Evolutionary conservation across 2,329 filamentous ascomycete genomes (phyloP), one percentile per base, ranked within the genome.

Genomic region (Colletotrichum higginsianum): DNA sequence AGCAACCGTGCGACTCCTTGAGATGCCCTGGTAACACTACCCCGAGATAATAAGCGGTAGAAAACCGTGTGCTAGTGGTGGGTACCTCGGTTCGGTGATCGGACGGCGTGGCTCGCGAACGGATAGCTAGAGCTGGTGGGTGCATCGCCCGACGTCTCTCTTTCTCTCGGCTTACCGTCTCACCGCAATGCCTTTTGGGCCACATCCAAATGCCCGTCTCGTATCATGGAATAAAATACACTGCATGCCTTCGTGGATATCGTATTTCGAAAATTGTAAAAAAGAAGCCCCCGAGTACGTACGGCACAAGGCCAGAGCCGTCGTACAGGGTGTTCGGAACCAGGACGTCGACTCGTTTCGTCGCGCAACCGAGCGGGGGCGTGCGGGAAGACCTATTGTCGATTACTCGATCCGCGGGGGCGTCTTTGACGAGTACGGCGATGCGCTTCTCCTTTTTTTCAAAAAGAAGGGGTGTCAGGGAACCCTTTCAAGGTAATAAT

Each of bases 391-490:
- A 44, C 49, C 67, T 40, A 12, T 52, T 67, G 62, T 53, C 21
- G 42, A 75, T 74, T 82, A 85, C 60, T 86, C 84, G 71, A 86
- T 85, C 53, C 84, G 80, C 4, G 84, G 84, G 15, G 83, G 81
- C 42, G 82, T 80, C 75, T 80, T 79, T 61, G 79, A 76, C 26
- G 78, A 74, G 53, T 76, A 75, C 47, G 82, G 80, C 42, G 83
- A 81, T 2, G 82, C 82, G 53, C 83, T 82, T 23, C 85, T 72
- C 63, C 72, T 75, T 68, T 72, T 62, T 60, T 35, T 35, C 8
- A 35, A 8, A 64, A 68, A 68, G 65, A 72, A 71, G 66, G 67
- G 56, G 47, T 66, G 67, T 66, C 61, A 66, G 61, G 58, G 57
- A 66, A 63, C 61, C 62, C 62, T 69, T 57, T 60, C 53, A 38